Conservation (phyloP, 2,329 filamentous ascomycete genomes). For the Lachnellula willkommii region DNA sequence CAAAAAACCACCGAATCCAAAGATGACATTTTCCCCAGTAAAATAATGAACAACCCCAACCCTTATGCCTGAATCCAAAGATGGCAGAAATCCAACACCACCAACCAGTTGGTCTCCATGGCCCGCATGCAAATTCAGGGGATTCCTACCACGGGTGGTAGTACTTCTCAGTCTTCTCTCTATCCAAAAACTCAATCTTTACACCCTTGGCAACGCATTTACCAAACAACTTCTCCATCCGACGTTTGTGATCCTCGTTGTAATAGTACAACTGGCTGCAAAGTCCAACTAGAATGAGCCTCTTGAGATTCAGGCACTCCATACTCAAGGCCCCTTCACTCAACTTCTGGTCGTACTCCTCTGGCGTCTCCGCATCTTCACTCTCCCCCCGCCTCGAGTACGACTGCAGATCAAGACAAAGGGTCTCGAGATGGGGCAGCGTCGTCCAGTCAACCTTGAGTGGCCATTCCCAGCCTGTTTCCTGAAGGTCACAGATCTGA, state of each 20-base stretch:
- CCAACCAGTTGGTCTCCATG: too few species aligned
- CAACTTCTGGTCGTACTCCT: neutral
- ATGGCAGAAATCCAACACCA: too few species aligned
- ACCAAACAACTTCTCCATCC: constrained; percentile 2
- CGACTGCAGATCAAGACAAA: constrained; percentile 7
- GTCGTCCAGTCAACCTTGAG: constrained; percentile 9
- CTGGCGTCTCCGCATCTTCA: neutral
- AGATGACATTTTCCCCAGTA: too few species aligned
- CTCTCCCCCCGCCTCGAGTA: neutral
- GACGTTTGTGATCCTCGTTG: neutral
- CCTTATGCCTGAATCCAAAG: too few species aligned
- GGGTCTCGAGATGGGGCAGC: constrained; percentile 7
- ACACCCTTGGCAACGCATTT: neutral
- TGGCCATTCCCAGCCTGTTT: constrained; percentile 7
- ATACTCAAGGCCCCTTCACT: constrained; percentile 1
- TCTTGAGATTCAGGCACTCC: constrained; percentile 8
- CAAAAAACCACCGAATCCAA: too few species aligned
- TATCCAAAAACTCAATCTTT: neutral
- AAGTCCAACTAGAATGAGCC: constrained; percentile 6
- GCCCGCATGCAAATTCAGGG: neutral
- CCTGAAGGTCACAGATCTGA: neutral
- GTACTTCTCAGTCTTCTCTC: neutral
- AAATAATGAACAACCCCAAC: too few species aligned
- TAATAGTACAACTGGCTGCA: neutral
- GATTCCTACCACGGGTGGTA: neutral